Conservation (phyloP, 2,329 filamentous ascomycete species). For the Claviceps cyperi region DNA sequence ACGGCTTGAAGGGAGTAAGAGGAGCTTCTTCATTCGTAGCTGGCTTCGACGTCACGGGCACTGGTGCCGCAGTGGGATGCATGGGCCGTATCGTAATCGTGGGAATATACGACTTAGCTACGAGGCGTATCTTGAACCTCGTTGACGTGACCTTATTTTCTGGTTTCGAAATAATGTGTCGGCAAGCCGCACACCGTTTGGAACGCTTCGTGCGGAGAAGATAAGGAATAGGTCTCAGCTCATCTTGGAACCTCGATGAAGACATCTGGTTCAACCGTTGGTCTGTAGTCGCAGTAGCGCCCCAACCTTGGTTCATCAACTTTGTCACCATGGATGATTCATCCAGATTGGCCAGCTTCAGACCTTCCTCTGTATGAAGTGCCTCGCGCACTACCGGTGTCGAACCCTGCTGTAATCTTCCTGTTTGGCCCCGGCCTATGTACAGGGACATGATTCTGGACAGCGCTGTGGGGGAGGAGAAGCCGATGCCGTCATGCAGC, state of each 20-base stretch:
- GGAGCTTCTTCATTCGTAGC: conserved; percentile 18
- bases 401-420: conserved; percentile 52
- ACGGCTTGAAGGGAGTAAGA: conserved; percentile 42
- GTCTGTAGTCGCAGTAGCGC: conserved; percentile 38
- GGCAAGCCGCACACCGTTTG: conserved; percentile 82
- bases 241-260: conserved; percentile 50
- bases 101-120: conserved; percentile 80
- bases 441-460: conserved; percentile 88
- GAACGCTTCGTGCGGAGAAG: conserved; percentile 82
- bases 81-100: conserved; percentile 59
- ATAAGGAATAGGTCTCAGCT: conserved; percentile 69
- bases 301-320: conserved; percentile 46
- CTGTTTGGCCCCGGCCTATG: conserved; percentile 46
- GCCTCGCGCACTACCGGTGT: conserved; percentile 71
- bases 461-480: conserved; percentile 65
- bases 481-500: conserved; percentile 28
- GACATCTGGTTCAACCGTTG: conserved; percentile 36
- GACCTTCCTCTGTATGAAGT: conserved; percentile 52
- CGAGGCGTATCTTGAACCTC: conserved; percentile 81
- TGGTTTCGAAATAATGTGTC: conserved; percentile 89
- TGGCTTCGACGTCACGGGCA: conserved; percentile 22
- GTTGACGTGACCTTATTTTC: conserved; percentile 81
- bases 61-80: conserved; percentile 20
- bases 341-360: conserved; percentile 46
- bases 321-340: conserved; percentile 47